Base-by-base conservation (phyloP, 192 early-diverging fungal species). In the Linderina pennispora region DNA sequence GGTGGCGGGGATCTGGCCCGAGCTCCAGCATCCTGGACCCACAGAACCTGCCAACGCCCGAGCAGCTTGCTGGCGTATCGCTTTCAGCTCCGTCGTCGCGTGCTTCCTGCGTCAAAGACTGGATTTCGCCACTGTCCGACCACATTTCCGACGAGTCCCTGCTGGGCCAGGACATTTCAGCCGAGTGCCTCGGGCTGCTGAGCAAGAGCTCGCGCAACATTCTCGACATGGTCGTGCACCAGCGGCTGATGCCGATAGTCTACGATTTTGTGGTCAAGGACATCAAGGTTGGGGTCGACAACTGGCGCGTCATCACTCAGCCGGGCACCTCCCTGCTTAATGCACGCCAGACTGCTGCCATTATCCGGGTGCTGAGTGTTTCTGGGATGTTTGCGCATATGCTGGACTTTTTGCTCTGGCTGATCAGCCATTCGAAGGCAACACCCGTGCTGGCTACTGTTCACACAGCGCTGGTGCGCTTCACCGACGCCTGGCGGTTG, bases 321-420 rank as follows among this genome's bases (percentile, higher is more conserved):
- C 87, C 87, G 4, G 87, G 87, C 0, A 69, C 85, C 0, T 84
- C 84, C 16, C 57, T 89, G 17, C 62, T 89, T n/a, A 89, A 87
- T 46, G 61, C 68, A 10, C 75, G 85, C 18, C 87, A 89, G 42
- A 65, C 77, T 23, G 62, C 77, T 0, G 68, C 75, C 0, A 28
- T 73, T 26, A 2, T 57, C 24, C 45, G 57, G 7, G 16, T 57
- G 20, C 53, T 73, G 34, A 19, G 10, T 0, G 48, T 37, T 10
- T 43, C 62, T 1, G 41, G 53, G 15, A 42, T 38, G 9, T 50
- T 36, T 8, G 23, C 19, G 2, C 36, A 48, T 33, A 50, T 73
- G 21, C 46, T 73, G 16, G 62, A 65, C 40, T 58, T 73, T 40
- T 33, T 73, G 8, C 36, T 73, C 6, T 73, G 69, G 69, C 17